Percentiles rank a stretch among this genome's conserved stretches.
These are phyloP conservation scores for Leishmania lainsoni DNA, from an alignment of 208 protist genomes.

Conservation along the genomic window DNA sequence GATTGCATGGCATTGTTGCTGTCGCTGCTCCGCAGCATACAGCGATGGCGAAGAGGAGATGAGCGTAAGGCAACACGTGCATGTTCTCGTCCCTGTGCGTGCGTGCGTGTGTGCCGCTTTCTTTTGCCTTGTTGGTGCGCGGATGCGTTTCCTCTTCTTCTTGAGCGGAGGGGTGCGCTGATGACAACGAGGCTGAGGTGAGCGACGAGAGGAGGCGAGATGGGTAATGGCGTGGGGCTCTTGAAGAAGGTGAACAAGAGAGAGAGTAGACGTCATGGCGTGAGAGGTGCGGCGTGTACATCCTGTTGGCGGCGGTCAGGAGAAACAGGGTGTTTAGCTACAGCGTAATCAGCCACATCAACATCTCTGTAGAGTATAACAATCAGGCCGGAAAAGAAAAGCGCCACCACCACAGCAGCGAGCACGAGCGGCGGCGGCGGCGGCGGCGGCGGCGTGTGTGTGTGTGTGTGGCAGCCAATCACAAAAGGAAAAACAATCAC, in stretches of 20 bases:
- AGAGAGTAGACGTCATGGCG: slow-evolving; percentile 8
- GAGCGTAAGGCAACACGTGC: background rate
- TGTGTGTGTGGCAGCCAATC: no score
- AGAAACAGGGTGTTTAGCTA: no score
- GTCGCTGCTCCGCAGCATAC: background rate
- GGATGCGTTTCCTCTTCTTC: background rate
- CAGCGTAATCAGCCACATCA: no score
- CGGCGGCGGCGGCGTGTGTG: no score
- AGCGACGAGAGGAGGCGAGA: background rate
- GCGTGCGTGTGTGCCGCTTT: background rate
- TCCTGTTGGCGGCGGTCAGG: no score
- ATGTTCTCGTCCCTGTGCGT: background rate
- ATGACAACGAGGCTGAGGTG: background rate
- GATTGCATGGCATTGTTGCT: background rate
- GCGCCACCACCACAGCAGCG: no score
- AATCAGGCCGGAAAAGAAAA: no score
- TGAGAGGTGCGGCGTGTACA: background rate
- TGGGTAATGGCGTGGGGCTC: background rate
- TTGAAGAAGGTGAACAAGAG: slow-evolving; percentile 7
- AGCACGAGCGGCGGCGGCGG: no score
- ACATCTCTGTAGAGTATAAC: no score
- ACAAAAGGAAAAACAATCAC: background rate
- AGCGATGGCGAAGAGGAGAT: background rate
- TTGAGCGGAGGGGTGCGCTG: background rate
- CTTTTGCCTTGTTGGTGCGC: background rate